Evolutionary conservation across 352 stramenopile species (phyloP).

Genomic region (Phytopythium sindhum): DNA sequence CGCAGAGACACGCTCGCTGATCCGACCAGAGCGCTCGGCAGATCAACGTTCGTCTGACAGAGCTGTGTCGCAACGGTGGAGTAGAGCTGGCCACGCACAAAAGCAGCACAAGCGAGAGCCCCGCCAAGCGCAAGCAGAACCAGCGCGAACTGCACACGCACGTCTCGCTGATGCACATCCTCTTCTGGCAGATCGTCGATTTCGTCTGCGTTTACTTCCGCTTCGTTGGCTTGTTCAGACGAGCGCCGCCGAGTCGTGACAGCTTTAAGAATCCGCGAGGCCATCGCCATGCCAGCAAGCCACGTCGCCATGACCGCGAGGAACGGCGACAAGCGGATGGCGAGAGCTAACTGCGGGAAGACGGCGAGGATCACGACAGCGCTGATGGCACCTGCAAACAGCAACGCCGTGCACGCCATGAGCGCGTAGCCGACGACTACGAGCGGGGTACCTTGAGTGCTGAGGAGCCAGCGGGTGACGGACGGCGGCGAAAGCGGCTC

Average conservation of each 20-base stretch:
- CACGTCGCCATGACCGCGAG: conserved; percentile 45
- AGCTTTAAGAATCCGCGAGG: conserved; percentile 39
- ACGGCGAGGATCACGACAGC: conserved; percentile 2
- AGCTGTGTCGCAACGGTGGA: conserved; percentile 60
- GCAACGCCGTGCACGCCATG: neutral
- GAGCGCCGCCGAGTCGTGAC: conserved; percentile 12
- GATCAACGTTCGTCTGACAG: conserved; percentile 47
- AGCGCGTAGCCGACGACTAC: neutral
- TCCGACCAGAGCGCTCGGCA: conserved; percentile 29
- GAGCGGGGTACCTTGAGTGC: neutral
- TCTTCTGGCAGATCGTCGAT: neutral
- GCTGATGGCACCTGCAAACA: neutral
- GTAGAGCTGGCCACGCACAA: conserved; percentile 71
- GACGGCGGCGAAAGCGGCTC: neutral
- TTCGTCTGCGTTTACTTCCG: neutral
- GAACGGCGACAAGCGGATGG: conserved; percentile 34
- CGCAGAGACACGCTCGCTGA: conserved; percentile 16
- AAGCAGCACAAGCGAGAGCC: conserved; percentile 44
- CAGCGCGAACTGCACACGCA: conserved; percentile 17
- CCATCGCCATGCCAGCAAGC: conserved; percentile 37
- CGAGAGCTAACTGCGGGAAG: neutral
- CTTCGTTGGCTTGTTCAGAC: conserved; percentile 13
- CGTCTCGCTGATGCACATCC: neutral
- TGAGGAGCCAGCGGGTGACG: neutral
- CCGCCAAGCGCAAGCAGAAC: conserved; percentile 15